Base-by-base conservation (phyloP, 1,139 yeast species). In the Candida sp. region DNA sequence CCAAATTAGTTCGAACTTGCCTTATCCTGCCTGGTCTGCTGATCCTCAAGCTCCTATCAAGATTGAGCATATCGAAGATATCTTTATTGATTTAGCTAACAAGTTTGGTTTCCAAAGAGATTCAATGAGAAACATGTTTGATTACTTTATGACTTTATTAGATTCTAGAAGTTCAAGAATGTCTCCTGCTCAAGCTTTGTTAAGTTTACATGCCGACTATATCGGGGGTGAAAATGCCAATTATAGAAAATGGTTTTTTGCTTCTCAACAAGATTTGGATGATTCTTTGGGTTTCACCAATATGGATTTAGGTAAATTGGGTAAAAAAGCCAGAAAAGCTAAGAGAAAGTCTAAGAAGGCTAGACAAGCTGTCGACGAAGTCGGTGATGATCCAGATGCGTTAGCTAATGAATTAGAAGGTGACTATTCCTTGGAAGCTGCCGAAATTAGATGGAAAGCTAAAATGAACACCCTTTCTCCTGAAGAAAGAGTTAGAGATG, bases 31-130 rank as follows among this genome's bases (percentile, higher is more conserved):
- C 30, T 93, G 97, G 96, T 84, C 95, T 15, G 87, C 91, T 39
- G 98, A 90, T 60, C 85, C 87, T 48, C 93, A 87, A 64, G 87
- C 83, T 49, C 98, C 96, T 53, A 66, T 73, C 49, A 73, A 73
- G 52, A 81, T 88, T 55, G 96, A 89, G 63, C 96, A 89, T 65
- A 89, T 95, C 57, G 95, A 87, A 68, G 95, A 87, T 61, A 84
- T 93, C 45, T 93, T 93, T 66, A 84, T 87, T 59, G 96, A 91
- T 62, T 75, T 95, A 63, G 76, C 96, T 47, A 84, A 86, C 68
- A 86, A 87, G 67, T 90, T 95, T 68, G 99, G 99, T 50, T 95
- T 95, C 80, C 99, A 95, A 75, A 81, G 96, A 68, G 98, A 91
- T 63, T 88, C 97, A 23, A 89, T 89, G 93, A 82, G 96, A 71